These are phyloP conservation scores for Pichia sp. DNA, from an alignment of 1,139 yeast genomes.

Conservation along the genomic window DNA sequence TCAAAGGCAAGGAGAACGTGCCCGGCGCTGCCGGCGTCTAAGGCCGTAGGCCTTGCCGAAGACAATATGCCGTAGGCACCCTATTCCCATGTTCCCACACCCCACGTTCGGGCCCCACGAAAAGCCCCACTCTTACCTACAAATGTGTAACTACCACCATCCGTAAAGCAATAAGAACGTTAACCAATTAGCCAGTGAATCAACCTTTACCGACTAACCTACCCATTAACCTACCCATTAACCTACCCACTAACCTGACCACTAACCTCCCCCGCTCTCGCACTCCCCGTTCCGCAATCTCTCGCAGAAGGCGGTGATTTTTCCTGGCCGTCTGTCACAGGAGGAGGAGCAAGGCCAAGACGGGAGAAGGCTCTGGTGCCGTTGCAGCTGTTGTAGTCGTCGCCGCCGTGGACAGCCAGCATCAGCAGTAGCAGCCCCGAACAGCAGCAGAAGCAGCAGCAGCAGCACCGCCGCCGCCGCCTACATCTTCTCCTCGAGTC, in stretches of 20 bases:
- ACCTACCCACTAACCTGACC: neutral
- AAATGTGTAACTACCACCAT: too few species aligned
- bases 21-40: constrained; percentile 67
- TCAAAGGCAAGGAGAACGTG: constrained; percentile 58
- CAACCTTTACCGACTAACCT: neutral
- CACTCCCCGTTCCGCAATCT: neutral
- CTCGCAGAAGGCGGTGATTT: neutral
- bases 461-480: neutral
- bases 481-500: neutral
- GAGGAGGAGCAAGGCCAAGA: neutral
- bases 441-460: neutral
- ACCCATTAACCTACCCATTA: neutral
- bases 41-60: neutral
- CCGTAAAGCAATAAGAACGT: too few species aligned
- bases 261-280: neutral
- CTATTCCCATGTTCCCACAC: too few species aligned
- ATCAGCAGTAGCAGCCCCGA: neutral
- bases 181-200: too few species aligned
- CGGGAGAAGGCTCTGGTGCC: neutral
- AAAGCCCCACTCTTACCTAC: too few species aligned
- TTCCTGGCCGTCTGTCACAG: neutral
- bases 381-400: too few species aligned
- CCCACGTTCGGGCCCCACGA: too few species aligned
- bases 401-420: neutral
- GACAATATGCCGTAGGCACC: too few species aligned